Percentiles rank a stretch among this genome's conserved stretches.
phyloP scores from a whole-genome alignment of 305 asterid genomes.

The Solanum hybrid region DNA sequence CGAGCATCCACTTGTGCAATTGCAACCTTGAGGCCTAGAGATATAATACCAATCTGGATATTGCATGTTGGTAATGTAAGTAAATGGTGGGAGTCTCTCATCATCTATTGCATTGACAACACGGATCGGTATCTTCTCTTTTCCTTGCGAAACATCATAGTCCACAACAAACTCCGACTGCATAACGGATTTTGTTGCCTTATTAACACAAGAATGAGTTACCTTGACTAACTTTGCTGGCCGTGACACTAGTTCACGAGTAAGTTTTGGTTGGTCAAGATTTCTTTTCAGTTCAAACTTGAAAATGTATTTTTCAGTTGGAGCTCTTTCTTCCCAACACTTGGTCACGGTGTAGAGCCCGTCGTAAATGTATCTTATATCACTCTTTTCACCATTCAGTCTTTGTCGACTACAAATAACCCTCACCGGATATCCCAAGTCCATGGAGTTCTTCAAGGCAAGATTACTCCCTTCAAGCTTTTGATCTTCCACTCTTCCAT shows the following conservation, averaged over 20 bases:
- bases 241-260: neutral
- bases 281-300: constrained; percentile 19
- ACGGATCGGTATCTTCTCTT: neutral
- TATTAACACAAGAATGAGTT: neutral
- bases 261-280: constrained; percentile 6
- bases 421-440: constrained; percentile 12
- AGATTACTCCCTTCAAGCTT: constrained; percentile 19
- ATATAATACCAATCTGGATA: neutral
- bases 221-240: neutral
- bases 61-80: constrained; percentile 13
- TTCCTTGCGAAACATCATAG: neutral
- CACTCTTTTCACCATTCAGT: neutral
- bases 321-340: constrained; percentile 13
- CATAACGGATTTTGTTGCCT: neutral
- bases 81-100: constrained; percentile 17
- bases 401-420: constrained; percentile 10
- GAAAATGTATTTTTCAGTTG: constrained; percentile 2
- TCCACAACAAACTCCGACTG: neutral
- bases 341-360: constrained; percentile 14
- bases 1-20: constrained; percentile 18
- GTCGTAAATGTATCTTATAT: constrained; percentile 8
- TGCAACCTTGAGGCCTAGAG: constrained; percentile 9
- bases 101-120: constrained; percentile 6
- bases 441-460: constrained; percentile 23
- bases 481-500: constrained; percentile 3